Evolutionary conservation across 2,329 filamentous ascomycete genomes (phyloP), one percentile per base, ranked within the genome.

Genomic region (Exophiala oligosperma): DNA sequence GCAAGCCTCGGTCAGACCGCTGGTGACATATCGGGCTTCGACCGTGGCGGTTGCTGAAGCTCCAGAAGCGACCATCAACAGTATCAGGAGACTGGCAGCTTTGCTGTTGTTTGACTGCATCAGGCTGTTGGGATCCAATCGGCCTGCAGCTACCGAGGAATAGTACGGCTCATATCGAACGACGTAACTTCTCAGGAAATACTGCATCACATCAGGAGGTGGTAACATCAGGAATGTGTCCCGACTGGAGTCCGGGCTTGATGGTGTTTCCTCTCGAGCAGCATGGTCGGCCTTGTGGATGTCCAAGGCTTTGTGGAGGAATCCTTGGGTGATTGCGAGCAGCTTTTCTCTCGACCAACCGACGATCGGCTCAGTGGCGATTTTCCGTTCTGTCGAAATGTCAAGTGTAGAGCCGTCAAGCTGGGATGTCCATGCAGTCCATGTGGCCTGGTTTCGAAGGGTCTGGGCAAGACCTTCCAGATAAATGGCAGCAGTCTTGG

Each of bases 21-120:
- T 84, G 3, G 86, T 84, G 11, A 90, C 75, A 69, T 83, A 85
- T 41, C 85, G 78, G 1, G 86, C 86, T 72, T 89, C 86, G 0
- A 82, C 76, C 40, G 82, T 85, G 2, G 85, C 83, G 51, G 88
- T 83, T n/a, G 81, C 80, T 56, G 85, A 84, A 8, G 87, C 86
- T 14, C 87, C 87, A 66, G 88, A 85, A 1, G 87, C 86, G 55
- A 90, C 87, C 86, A 90, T 89, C 69, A 90, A 80, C 23, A 90
- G 75, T 1, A 90, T 80, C 11, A 90, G 75, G 29, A 90, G 72
- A 38, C 84, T 87, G 0, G 86, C 84, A 0, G 85, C 83, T 63
- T 85, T 83, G 66, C 86, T 86, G 66, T 86, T 85, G 64, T 77
- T 77, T 52, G 74, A 78, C 55, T 83, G 78, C 69, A 90, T 80